Base-by-base conservation (phyloP, 305 asterid species). In the Salvia sclarea region DNA sequence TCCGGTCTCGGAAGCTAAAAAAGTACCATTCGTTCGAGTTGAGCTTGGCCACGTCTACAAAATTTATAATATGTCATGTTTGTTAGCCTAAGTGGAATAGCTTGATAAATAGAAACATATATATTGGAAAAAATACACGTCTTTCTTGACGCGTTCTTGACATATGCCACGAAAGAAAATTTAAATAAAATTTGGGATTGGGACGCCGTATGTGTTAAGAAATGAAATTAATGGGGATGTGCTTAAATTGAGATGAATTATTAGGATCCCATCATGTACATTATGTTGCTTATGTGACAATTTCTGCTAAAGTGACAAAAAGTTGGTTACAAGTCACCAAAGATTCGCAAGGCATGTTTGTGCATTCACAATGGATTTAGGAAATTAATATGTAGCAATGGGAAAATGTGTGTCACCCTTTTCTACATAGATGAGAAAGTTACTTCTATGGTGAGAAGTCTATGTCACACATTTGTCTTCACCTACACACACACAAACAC, bases 11-110 rank as follows among this genome's bases (percentile, higher is more conserved):
- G 40, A 89, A 92, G 79, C 92, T 92, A 67, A 92, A 92, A 87
- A 92, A 92, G 80, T 88, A 92, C 98, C 98, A 92, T 79, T 92
- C 98, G 1, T 48, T 83, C 0, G 96, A 85, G 71, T 92, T 92
- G 76, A 92, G 72, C 77, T 92, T 92, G 2, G 98, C 96, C 85
- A 83, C 83, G 43, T 92, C 98, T 92, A 41, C 10, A 11, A 28
- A 41, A n/a, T 17, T 22, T 11, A n/a, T 24, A 13, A 24, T 5
- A 76, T n/a, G 37, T 61, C 49, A 33, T 1, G 43, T 37, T 8
- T 8, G 13, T 20, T 24, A 2, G 11, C 13, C 13, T 25, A 6
- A 54, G 59, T 13, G 37, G 20, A 24, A 24, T 70, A 10, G 48
- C n/a, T 67, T 8, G 12, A 31, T 31, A 30, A 48, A 22, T 69